Conservation (phyloP, 1,284 basidiomycete species). For the Pseudomicrostroma phylloplanum region DNA sequence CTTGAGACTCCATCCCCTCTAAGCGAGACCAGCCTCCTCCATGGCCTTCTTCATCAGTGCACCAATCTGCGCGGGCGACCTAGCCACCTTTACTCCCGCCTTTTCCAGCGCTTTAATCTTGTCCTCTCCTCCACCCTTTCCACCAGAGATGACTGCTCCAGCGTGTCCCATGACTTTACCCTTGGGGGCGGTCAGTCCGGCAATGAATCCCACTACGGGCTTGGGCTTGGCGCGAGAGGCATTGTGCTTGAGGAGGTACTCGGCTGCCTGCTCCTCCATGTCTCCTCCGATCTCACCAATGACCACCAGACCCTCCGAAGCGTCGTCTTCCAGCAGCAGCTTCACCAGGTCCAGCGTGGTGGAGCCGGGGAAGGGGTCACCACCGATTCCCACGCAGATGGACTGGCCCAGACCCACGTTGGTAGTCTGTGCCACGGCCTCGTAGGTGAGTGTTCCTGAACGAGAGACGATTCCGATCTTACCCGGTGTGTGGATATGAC, state of each 20-base stretch:
- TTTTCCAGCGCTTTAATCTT: constrained; percentile 90
- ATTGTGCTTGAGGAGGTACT: constrained; percentile 88
- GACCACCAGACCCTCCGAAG: constrained; percentile 73
- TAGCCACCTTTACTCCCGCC: constrained; percentile 87
- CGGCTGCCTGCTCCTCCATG: constrained; percentile 99
- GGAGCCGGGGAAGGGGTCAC: constrained; percentile 97
- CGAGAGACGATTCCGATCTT: constrained; percentile 73
- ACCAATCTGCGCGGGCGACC: constrained; percentile 67
- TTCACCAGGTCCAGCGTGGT: constrained; percentile 93
- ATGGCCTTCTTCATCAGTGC: constrained; percentile 48
- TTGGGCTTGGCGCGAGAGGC: constrained; percentile 79
- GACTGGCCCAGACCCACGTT: constrained; percentile 93
- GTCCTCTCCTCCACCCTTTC: constrained; percentile 91
- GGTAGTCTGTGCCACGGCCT: constrained; percentile 70
- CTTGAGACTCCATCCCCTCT: too few species aligned
- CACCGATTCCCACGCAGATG: constrained; percentile 93
- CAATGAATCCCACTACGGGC: constrained; percentile 96
- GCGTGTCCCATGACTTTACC: constrained; percentile 83
- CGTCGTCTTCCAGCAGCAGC: constrained; percentile 84
- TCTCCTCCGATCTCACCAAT: constrained; percentile 99
- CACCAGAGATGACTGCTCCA: constrained; percentile 91
- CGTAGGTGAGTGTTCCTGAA: constrained; percentile 49
- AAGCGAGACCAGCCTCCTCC: constrained; percentile 40
- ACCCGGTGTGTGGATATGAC: constrained; percentile 91
- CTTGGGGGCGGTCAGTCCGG: constrained; percentile 87